Base-by-base conservation (phyloP, 495 filamentous ascomycete species). In the Penicillium goetzii region DNA sequence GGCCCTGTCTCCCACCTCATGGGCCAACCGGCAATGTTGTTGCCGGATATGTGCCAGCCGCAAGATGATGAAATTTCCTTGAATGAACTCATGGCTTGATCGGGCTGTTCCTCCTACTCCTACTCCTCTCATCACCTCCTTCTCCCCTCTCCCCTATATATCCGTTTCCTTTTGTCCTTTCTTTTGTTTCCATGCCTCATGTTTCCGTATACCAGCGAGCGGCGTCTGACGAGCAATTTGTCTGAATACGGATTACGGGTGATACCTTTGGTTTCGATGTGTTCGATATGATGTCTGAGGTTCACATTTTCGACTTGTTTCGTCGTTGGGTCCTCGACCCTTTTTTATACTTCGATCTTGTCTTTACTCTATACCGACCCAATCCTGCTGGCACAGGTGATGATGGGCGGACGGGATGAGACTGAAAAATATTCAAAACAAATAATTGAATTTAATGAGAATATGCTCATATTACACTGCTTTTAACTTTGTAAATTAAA, bases 51-150 rank as follows among this genome's bases (percentile, higher is more conserved):
- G n/a, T 63, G 62, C 41, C 71, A 68, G 6, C n/a, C 67, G 2
- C 67, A 73, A 47, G 77, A 76, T 34, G 75, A 74, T 38, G 76
- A 75, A 56, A 30, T 77, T 43, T 74, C 78, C n/a, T 64, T 81
- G 59, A 70, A 81, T 36, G 78, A 80, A 51, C 67, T 82, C 47
- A 75, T 80, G 70, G 57, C 72, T 47, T 81, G 65, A 75, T 64
- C 33, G 52, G 47, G 40, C 51, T 54, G 54, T 28, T 57, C 45
- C 21, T 55, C 28, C 38, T 33, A 25, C 41, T 56, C 19, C 52
- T 28, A 32, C 56, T 63, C 34, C 45, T 26, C 33, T 52, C 19
- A 28, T 38, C 58, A 51, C 40, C 63, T 58, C 25, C 49, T 59
- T 57, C 53, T 54, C 25, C 65, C 55, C 23, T 57, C 53, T 55